Evolutionary conservation across 805 yeast species (phyloP).

Genomic region (Yamadazyma laniorum): DNA sequence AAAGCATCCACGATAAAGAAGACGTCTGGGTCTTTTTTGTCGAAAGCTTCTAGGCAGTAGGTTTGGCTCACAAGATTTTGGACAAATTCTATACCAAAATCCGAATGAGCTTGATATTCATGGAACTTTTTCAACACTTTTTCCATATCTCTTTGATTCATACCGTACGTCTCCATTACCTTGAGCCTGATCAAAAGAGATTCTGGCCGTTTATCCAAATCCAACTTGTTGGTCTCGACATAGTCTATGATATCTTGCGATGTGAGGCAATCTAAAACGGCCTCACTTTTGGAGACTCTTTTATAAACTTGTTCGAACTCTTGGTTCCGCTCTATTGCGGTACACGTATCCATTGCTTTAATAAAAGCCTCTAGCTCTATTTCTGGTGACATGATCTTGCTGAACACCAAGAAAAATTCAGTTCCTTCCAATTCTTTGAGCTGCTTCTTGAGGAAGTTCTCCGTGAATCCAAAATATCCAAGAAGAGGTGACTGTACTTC

Average conservation of each 20-base stretch:
- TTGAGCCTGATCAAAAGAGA: conserved; percentile 31
- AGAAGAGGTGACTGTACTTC: conserved; percentile 2
- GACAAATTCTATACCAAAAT: conserved; percentile 39
- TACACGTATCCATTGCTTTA: conserved; percentile 11
- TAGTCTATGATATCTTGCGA: conserved; percentile 18
- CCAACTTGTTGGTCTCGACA: conserved; percentile 23
- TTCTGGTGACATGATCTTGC: conserved; percentile 2
- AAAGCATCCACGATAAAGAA: conserved; percentile 40
- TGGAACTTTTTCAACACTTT: conserved; percentile 38
- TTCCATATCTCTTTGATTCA: conserved; percentile 27
- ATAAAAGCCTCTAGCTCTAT: conserved; percentile 5
- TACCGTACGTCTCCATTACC: conserved; percentile 32
- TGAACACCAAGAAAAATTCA: conserved; percentile 20
- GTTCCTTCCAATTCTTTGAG: conserved; percentile 16
- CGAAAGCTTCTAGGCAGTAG: conserved; percentile 40
- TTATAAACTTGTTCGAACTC: conserved; percentile 6
- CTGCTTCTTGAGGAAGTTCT: conserved; percentile 5
- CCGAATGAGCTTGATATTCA: conserved; percentile 35
- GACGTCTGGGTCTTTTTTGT: conserved; percentile 24
- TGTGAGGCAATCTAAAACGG: conserved; percentile 3
- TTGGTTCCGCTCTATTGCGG: neutral
- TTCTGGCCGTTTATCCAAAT: conserved; percentile 24
- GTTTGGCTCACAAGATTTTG: conserved; percentile 42
- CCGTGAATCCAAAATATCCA: conserved; percentile 9
- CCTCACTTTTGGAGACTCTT: neutral